These are phyloP conservation scores for Zygosaccharomyces lentus DNA, from an alignment of 805 yeast species.

Conservation along the genomic window DNA sequence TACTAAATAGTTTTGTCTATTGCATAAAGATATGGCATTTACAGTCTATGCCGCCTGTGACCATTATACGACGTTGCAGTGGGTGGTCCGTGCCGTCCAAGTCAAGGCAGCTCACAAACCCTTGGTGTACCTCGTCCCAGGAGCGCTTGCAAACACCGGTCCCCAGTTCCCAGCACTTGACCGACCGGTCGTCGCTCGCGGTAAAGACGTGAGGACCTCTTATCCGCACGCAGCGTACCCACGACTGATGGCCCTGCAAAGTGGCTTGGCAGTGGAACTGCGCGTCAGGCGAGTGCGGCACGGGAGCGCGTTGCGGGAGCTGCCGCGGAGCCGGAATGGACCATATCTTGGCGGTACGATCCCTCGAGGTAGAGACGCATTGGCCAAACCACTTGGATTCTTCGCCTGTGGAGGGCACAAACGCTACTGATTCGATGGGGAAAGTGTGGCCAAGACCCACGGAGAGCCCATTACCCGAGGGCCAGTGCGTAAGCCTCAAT, in stretches of 20 bases:
- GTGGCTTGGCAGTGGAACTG: slow-evolving; percentile 57
- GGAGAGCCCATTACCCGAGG: slow-evolving; percentile 63
- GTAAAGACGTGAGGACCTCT: slow-evolving; percentile 78
- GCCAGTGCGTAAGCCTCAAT: slow-evolving; percentile 60
- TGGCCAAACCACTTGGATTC: slow-evolving; percentile 55
- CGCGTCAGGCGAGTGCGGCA: slow-evolving; percentile 51
- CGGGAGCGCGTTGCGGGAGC: slow-evolving; percentile 51
- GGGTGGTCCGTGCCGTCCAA: slow-evolving; percentile 25
- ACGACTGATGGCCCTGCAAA: slow-evolving; percentile 72
- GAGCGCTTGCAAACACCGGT: slow-evolving; percentile 46
- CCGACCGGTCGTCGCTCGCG: slow-evolving; percentile 73
- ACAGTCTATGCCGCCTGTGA: slow-evolving; percentile 27
- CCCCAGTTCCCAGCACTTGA: slow-evolving; percentile 72
- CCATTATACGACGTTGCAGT: slow-evolving; percentile 20
- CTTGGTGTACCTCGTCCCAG: slow-evolving; percentile 49
- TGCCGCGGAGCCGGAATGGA: slow-evolving; percentile 60
- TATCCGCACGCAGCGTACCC: slow-evolving; percentile 68
- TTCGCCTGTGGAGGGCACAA: slow-evolving; percentile 38
- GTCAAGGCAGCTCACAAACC: slow-evolving; percentile 57
- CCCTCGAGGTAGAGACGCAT: slow-evolving; percentile 76
- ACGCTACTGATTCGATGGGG: slow-evolving; percentile 69
- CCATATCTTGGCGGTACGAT: slow-evolving; percentile 73
- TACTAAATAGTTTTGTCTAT: slow-evolving; percentile 6
- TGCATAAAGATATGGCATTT: slow-evolving; percentile 23
- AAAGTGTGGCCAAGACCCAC: slow-evolving; percentile 74